Evolutionary conservation across 768 basidiomycete species (phyloP).

Genomic region (Lyophyllum shimeji): DNA sequence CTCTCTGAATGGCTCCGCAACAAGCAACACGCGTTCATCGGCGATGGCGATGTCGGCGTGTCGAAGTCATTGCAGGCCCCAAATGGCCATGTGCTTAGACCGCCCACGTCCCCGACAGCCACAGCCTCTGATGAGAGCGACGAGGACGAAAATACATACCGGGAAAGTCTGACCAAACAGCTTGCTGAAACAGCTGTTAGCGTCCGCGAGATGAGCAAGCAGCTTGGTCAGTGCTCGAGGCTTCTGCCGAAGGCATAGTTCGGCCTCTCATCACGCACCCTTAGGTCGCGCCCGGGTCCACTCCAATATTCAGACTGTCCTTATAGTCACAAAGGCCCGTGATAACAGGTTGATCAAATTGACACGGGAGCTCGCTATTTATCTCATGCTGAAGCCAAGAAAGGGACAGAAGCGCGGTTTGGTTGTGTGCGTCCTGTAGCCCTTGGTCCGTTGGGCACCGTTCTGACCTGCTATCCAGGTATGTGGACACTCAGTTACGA

Average conservation of each 20-base stretch:
- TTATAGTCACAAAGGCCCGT: conserved; percentile 96
- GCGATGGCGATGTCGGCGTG: conserved; percentile 44
- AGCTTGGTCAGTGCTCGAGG: conserved; percentile 66
- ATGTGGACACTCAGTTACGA: conserved; percentile 91
- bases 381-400: conserved; percentile 88
- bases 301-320: conserved; percentile 87
- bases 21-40: conserved; percentile 36
- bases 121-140: conserved; percentile 29
- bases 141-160: conserved; percentile 69
- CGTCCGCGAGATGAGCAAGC: conserved; percentile 98
- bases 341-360: conserved; percentile 96
- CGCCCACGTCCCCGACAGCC: conserved; percentile 21
- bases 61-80: conserved; percentile 45
- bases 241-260: conserved; percentile 3
- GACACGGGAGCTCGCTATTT: conserved; percentile 90
- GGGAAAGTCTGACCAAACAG: conserved; percentile 82
- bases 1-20: conserved; percentile 71
- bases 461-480: conserved; percentile 44
- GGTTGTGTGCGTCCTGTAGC: conserved; percentile 63
- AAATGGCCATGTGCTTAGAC: conserved; percentile 5
- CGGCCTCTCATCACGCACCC: conserved; percentile 3
- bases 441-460: conserved; percentile 5
- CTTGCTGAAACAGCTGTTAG: conserved; percentile 96
- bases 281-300: conserved; percentile 89
- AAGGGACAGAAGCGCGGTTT: conserved; percentile 70